Base-by-base conservation (phyloP, 2,329 filamentous ascomycete species). In the Aspergillus thermomutatus region DNA sequence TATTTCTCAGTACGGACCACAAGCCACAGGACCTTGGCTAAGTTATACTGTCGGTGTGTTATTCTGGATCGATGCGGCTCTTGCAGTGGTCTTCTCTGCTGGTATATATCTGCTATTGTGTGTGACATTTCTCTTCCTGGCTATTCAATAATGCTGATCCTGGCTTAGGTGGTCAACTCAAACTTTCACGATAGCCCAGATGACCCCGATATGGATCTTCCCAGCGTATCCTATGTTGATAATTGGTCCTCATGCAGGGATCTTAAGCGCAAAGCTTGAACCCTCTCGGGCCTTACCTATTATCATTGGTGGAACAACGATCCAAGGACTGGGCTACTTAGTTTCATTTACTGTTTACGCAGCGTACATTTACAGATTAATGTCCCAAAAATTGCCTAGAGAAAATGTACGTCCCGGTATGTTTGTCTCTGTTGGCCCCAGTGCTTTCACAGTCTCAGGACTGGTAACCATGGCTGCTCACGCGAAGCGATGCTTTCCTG, bases 181-280 rank as follows among this genome's bases (percentile, higher is more conserved):
- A 58, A 85, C 83, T 2, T 87, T 86, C 64, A 87, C 91, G 0
- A 90, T 94, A 49, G 87, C 90, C 34, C 86, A 86, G 52, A 94
- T 95, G 91, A 94, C 90, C 0, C 90, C 90, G 0, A 86, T 91
- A 19, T 94, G 90, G 90, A 91, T 93, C 54, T 94, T 94, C 63
- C 91, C 90, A 0, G 90, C 88, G 0, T 95, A 95, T 62, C 90
- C 91, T 0, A 80, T 94, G 23, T 82, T 95, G 3, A 83, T 94
- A 8, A 85, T 88, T 23, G 90, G 88, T 0, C 88, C 90, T 0
- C 86, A 92, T 63, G 90, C 88, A 4, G 82, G 83, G 19, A 85
- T 81, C 6, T 69, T 87, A 11, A 79, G 81, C 23, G 68, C 72
- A 2, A 79, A 82, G 50, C 66, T 83, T 3, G 65, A 73, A n/a